These are phyloP conservation scores for Bremia lactucae DNA, from an alignment of 352 stramenopile genomes.

Conservation along the genomic window DNA sequence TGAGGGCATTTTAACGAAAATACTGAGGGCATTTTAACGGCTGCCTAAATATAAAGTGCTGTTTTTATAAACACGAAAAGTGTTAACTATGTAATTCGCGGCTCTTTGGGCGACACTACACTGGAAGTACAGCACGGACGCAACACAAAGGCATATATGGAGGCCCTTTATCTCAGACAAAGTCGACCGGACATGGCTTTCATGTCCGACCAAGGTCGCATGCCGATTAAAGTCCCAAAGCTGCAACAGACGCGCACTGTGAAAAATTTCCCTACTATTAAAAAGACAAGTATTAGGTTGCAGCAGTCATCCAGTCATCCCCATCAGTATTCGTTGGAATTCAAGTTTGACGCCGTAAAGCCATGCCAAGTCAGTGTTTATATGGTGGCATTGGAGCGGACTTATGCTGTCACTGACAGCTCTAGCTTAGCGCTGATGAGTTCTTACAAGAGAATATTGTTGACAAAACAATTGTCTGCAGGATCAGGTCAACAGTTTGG, in stretches of 20 bases:
- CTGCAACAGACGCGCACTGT: constrained; percentile 78
- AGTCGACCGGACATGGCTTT: constrained; percentile 76
- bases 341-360: constrained; percentile 74
- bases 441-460: constrained; percentile 25
- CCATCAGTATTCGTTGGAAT: constrained; percentile 37
- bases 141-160: constrained; percentile 76
- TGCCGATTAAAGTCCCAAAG: constrained; percentile 50
- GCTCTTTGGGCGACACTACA: no score
- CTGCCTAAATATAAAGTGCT: no score
- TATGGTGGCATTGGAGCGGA: constrained; percentile 50
- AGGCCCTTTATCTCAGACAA: constrained; percentile 73
- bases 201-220: constrained; percentile 57
- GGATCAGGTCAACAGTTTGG: constrained; percentile 48
- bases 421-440: constrained; percentile 48
- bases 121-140: constrained; percentile 17
- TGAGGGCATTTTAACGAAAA: no score
- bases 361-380: constrained; percentile 55
- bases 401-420: constrained; percentile 51
- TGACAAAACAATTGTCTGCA: constrained; percentile 33
- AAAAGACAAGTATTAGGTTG: constrained; percentile 67
- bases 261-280: constrained; percentile 80
- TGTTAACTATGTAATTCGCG: no score
- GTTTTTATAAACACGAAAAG: no score
- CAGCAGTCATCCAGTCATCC: constrained; percentile 11
- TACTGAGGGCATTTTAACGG: no score